Evolutionary conservation across 768 basidiomycete genomes (phyloP), one percentile per base, ranked within the genome.

Genomic region (Tremella yokohamensis): DNA sequence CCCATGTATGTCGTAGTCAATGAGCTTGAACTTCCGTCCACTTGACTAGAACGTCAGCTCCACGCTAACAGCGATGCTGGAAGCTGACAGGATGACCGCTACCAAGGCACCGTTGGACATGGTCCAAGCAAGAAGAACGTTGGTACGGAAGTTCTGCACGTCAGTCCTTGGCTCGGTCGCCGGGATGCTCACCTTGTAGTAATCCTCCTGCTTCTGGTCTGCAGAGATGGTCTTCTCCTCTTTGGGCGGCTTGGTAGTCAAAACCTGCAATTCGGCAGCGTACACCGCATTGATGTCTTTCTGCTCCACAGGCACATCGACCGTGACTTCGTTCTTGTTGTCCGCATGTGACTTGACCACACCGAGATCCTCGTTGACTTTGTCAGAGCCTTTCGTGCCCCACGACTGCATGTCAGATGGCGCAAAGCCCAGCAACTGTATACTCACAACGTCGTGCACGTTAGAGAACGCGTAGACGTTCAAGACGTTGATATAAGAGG

Each of bases 311-410:
- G 92, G 92, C 0, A 96, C 83, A 8, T 82, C 81, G 8, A 90
- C 89, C 58, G 93, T 90, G 9, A 93, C 93, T 70, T 89, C 86
- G 64, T 87, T 87, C 70, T 85, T 85, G 58, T 86, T 78, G 54
- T 83, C 79, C 20, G 67, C 71, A 57, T 82, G 79, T 1, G 80
- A 80, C 49, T 82, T 82, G 61, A 93, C 88, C 4, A 86, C 86
- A 45, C 94, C 96, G 6, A 98, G 84, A 64, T 93, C 89, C 22
- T 86, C 87, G 40, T 25, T 39, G 51, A 65, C 62, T 70, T 86
- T 92, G 80, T 91, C 92, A 77, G 89, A 90, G 34, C 89, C 94
- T 73, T 94, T 98, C 3, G 90, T 98, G 38, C 92, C 91, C 92
- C 92, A 93, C 3, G 89, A 90, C 74, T 76, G 53, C 6, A 20